Evolutionary conservation across 139 green algal species (phyloP).

Genomic region (Marvania coccoides): DNA sequence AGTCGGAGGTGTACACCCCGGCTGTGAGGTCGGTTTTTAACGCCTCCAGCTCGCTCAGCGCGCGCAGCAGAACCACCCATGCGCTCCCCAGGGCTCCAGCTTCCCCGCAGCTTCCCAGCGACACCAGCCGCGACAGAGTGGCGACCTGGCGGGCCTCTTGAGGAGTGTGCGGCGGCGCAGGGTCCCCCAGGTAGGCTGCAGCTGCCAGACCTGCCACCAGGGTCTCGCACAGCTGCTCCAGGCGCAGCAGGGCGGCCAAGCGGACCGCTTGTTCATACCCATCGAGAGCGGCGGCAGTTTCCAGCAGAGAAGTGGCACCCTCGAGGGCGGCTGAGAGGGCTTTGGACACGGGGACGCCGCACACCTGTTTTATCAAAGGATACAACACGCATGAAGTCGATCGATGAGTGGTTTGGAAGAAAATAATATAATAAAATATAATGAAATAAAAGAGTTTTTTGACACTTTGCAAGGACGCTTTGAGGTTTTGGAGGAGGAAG

Average conservation of each 20-base stretch:
- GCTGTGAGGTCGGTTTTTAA: constrained; percentile 30
- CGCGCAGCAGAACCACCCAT: constrained; percentile 69
- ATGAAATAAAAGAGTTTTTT: no score
- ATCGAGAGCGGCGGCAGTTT: constrained; percentile 21
- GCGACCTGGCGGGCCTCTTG: constrained; percentile 46
- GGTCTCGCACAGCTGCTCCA: constrained; percentile 52
- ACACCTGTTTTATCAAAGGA: no score
- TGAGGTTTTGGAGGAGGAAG: background rate
- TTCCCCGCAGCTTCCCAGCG: constrained; percentile 40
- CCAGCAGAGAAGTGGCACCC: constrained; percentile 17
- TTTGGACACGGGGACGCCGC: constrained; percentile 35
- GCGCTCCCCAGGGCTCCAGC: constrained; percentile 58
- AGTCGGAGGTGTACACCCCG: background rate
- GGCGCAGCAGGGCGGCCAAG: constrained; percentile 49
- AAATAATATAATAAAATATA: no score
- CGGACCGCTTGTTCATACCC: constrained; percentile 39
- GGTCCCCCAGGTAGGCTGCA: background rate
- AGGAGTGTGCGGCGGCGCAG: background rate
- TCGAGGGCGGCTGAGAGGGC: constrained; percentile 38
- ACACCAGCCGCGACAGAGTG: constrained; percentile 52
- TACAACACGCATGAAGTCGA: no score
- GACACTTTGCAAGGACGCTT: no score
- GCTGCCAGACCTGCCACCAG: constrained; percentile 40
- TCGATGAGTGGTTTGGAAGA: no score
- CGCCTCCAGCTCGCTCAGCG: constrained; percentile 57